These are phyloP conservation scores for Mycena albidolilacea DNA, from an alignment of 768 basidiomycete genomes.

Conservation along the genomic window DNA sequence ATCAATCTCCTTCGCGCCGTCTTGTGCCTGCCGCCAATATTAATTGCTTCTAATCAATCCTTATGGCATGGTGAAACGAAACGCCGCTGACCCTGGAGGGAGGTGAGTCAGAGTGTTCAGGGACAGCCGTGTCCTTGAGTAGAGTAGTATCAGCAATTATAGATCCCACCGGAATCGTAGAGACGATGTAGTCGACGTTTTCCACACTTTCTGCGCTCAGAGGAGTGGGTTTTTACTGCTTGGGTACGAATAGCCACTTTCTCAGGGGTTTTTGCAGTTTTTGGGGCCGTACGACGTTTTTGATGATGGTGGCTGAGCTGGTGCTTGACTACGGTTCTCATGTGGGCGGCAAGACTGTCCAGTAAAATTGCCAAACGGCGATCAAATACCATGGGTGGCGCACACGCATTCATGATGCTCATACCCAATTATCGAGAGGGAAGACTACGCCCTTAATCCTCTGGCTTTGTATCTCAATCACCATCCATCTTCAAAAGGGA, in stretches of 20 bases:
- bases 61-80: too few species aligned
- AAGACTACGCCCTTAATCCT: conserved; percentile 1
- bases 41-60: too few species aligned
- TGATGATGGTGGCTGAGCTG: background rate
- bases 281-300: background rate
- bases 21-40: too few species aligned
- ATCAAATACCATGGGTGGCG: conserved; percentile 2
- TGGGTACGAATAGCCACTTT: background rate
- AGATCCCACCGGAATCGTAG: background rate
- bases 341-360: background rate
- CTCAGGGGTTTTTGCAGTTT: background rate
- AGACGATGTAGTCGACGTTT: conserved; percentile 3
- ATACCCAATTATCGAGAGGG: conserved; percentile 6
- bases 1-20: too few species aligned
- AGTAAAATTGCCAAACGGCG: background rate
- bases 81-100: too few species aligned
- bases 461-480: background rate
- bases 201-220: background rate
- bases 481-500: conserved; percentile 5
- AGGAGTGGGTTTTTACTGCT: conserved; percentile 1
- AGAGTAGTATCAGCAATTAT: background rate
- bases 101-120: too few species aligned
- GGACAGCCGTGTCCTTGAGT: too few species aligned
- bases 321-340: conserved; percentile 2
- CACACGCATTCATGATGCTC: conserved; percentile 2